A percentile compares a stretch with the other conserved stretches of the same genome.
Conservation (phyloP, 1,139 yeast genomes). For the Dujonia santamariae region DNA sequence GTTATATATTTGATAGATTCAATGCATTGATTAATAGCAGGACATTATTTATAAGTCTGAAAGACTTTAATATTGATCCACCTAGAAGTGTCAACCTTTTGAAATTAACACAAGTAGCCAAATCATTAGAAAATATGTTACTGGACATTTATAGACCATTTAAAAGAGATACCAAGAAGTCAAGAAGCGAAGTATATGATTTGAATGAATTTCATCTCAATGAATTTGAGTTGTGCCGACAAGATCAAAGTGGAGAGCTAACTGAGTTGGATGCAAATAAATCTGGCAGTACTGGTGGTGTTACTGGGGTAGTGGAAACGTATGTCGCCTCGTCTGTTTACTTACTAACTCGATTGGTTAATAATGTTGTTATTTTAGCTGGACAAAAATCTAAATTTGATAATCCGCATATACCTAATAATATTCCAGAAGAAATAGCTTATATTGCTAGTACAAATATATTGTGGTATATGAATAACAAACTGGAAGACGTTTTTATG, state of each 20-base stretch:
- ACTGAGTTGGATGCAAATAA: background rate
- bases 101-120: constrained; percentile 25
- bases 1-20: constrained; percentile 33
- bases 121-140: constrained; percentile 24
- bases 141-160: constrained; percentile 25
- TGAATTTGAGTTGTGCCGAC: constrained; percentile 26
- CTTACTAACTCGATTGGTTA: constrained; percentile 24
- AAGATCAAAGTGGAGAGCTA: constrained; percentile 13
- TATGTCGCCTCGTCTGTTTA: constrained; percentile 11
- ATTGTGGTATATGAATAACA: constrained; percentile 21
- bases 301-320: constrained; percentile 3
- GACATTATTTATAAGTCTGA: constrained; percentile 23
- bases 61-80: constrained; percentile 31
- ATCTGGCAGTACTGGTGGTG: background rate
- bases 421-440: constrained; percentile 21
- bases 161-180: constrained; percentile 12
- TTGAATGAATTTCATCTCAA: constrained; percentile 22
- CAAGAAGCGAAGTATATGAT: constrained; percentile 19
- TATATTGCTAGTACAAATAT: constrained; percentile 25
- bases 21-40: constrained; percentile 27
- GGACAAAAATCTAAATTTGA: constrained; percentile 28
- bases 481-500: constrained; percentile 18
- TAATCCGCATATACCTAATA: constrained; percentile 20
- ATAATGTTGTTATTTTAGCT: constrained; percentile 24
- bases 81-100: constrained; percentile 24